Conservation (phyloP, 148 eudicot species). For the Vaccinium myrtillus region DNA sequence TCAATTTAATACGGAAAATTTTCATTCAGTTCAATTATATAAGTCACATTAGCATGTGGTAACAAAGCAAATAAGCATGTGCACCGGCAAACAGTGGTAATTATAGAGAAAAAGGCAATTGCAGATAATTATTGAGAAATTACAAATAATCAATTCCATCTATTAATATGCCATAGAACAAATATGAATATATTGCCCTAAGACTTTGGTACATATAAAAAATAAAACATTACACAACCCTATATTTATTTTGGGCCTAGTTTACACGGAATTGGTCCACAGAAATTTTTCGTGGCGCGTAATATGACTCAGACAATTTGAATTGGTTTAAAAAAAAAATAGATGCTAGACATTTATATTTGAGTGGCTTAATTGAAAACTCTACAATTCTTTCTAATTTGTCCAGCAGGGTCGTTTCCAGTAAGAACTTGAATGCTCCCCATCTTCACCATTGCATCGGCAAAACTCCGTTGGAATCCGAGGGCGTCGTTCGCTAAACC, state of each 20-base stretch:
- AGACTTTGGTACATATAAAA: background rate
- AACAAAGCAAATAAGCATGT: background rate
- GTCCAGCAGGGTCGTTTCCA: background rate
- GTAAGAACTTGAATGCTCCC: background rate
- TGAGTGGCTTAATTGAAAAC: background rate
- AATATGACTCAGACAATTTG: background rate
- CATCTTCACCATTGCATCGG: background rate
- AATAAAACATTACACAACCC: background rate
- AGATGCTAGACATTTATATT: background rate
- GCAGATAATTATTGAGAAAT: background rate
- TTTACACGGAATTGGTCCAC: background rate
- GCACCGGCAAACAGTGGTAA: background rate
- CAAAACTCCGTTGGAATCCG: background rate
- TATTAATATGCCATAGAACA: background rate
- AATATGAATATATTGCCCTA: background rate
- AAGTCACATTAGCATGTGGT: background rate
- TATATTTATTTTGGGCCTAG: background rate
- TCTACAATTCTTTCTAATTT: background rate
- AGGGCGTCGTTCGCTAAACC: background rate
- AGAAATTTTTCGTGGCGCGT: background rate
- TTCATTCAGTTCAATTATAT: background rate
- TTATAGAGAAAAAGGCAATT: background rate
- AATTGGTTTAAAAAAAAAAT: background rate
- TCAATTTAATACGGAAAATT: background rate
- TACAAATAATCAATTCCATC: background rate